These are phyloP conservation scores for Trichoderma gracile DNA, from an alignment of 2,329 filamentous ascomycete species.

Conservation along the genomic window DNA sequence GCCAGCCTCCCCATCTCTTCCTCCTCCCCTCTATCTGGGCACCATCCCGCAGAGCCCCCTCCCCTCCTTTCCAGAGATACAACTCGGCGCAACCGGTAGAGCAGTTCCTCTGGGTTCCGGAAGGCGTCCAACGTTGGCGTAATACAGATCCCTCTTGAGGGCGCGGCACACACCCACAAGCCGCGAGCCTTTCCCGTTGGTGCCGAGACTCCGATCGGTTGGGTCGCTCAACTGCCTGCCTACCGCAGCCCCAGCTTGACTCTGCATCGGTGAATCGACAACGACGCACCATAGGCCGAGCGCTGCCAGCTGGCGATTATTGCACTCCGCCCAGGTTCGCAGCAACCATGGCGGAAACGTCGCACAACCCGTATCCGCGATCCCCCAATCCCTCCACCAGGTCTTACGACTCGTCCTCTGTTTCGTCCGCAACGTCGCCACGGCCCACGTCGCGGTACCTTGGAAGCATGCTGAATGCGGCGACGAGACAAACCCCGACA, in stretches of 20 bases:
- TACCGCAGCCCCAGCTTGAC: constrained; percentile 8
- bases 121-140: constrained; percentile 14
- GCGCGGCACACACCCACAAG: not conserved
- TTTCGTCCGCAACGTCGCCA: constrained; percentile 63
- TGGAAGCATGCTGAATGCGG: constrained; percentile 53
- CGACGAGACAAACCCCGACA: constrained; percentile 53
- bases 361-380: constrained; percentile 60
- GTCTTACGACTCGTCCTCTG: constrained; percentile 65
- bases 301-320: not conserved
- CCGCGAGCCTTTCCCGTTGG: constrained; percentile 17
- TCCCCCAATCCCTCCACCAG: constrained; percentile 62
- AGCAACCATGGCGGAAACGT: constrained; percentile 53
- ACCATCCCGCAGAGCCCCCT: no score
- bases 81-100: not conserved
- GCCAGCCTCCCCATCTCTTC: not conserved
- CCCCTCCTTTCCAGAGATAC: no score
- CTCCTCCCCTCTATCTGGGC: not conserved
- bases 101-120: constrained; percentile 3
- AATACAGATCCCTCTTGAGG: constrained; percentile 13
- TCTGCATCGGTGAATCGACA: constrained; percentile 13
- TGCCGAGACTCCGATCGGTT: constrained; percentile 21
- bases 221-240: constrained; percentile 17
- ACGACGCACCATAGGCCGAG: not conserved
- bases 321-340: constrained; percentile 29
- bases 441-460: constrained; percentile 55